Conservation (phyloP, 306 rosid genomes). For the Malus domestica region DNA sequence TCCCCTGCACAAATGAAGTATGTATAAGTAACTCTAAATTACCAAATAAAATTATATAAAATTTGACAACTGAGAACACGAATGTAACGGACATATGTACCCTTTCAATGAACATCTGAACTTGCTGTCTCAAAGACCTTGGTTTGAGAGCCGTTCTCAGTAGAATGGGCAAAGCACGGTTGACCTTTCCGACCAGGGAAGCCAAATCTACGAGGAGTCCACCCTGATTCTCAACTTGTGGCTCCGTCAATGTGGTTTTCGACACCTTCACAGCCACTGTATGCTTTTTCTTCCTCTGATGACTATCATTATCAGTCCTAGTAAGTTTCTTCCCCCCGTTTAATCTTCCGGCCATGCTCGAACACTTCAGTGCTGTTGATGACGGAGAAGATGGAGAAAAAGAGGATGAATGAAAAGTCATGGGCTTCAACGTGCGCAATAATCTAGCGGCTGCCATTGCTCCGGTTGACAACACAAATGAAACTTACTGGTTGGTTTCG, state of each 20-base stretch:
- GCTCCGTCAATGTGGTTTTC: background rate
- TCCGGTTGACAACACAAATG: background rate
- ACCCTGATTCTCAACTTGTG: background rate
- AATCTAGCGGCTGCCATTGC: conserved; percentile 34
- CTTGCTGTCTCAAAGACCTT: background rate
- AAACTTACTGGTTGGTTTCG: background rate
- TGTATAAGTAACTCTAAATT: background rate
- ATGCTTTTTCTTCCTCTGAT: background rate
- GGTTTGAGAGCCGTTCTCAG: conserved; percentile 11
- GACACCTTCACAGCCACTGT: conserved; percentile 13
- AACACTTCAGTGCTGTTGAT: background rate
- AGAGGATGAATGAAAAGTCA: conserved; percentile 10
- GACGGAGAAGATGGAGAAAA: conserved; percentile 17
- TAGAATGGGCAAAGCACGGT: conserved; percentile 3
- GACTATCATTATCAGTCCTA: background rate
- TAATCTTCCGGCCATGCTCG: background rate
- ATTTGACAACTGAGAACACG: background rate
- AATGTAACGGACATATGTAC: conserved; percentile 1
- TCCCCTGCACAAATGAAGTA: conserved; percentile 15
- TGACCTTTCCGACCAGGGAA: conserved; percentile 3
- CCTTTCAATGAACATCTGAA: conserved; percentile 43
- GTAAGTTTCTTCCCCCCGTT: background rate
- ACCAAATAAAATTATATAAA: background rate
- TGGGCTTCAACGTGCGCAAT: conserved; percentile 15
- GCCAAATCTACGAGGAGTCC: conserved; percentile 11